Evolutionary conservation across 2,329 filamentous ascomycete species (phyloP).

Genomic region (Fusarium verrucosum): DNA sequence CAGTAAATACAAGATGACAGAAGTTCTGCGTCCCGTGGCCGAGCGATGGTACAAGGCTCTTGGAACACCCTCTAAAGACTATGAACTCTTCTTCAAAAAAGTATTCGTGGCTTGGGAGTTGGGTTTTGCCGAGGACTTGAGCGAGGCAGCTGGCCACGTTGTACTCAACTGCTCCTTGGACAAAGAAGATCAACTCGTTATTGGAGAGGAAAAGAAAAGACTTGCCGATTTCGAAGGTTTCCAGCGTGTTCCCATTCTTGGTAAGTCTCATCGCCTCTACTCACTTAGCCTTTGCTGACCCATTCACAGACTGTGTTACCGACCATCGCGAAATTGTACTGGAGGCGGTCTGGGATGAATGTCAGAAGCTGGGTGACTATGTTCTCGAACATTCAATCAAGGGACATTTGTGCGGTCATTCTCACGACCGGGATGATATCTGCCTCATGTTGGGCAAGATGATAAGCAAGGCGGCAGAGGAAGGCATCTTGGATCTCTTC

Average conservation of each 20-base stretch:
- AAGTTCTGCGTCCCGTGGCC: slow-evolving; percentile 22
- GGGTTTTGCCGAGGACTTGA: slow-evolving; percentile 11
- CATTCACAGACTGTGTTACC: slow-evolving; percentile 8
- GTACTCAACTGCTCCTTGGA: background rate
- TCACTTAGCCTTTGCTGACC: background rate
- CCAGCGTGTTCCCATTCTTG: slow-evolving; percentile 10
- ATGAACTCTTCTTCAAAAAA: background rate
- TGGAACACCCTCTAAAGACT: background rate
- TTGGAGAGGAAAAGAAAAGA: background rate
- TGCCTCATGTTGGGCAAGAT: slow-evolving; percentile 20
- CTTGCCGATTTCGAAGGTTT: slow-evolving; percentile 3
- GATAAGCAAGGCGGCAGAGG: slow-evolving; percentile 15
- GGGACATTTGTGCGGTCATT: background rate
- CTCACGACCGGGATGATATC: background rate
- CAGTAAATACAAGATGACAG: slow-evolving; percentile 31
- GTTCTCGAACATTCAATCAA: slow-evolving; percentile 4
- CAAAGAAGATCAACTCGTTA: slow-evolving; percentile 2
- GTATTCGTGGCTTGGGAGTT: slow-evolving; percentile 31
- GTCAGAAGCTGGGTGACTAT: slow-evolving; percentile 8
- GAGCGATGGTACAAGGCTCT: slow-evolving; percentile 16
- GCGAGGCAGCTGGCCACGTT: background rate
- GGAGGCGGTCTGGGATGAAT: slow-evolving; percentile 12
- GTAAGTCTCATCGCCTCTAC: background rate
- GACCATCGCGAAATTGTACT: slow-evolving; percentile 16
- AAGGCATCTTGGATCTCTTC: slow-evolving; percentile 21